Evolutionary conservation across 2,329 filamentous ascomycete species (phyloP), one percentile per base, ranked within the genome.

Genomic region (Bimuria novae-zelandiae): DNA sequence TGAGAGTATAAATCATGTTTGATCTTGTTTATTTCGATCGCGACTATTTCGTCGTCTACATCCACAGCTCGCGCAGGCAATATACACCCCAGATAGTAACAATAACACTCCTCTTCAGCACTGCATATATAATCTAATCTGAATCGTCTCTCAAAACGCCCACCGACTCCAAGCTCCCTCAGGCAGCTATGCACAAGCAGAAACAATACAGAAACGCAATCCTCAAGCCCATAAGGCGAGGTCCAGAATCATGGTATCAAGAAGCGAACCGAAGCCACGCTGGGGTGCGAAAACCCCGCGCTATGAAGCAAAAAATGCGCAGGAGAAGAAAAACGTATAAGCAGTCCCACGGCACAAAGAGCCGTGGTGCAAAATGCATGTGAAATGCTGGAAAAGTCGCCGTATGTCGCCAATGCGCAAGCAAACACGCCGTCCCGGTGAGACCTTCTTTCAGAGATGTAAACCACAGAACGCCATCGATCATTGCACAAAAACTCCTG

Each of bases 191-290:
- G 47, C 37, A 14, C 5, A 50, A 46, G 27, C 6, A 51, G 16
- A 36, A 51, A 16, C 1, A n/a, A 32, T 22, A 32, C n/a, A n/a
- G n/a, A n/a, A n/a, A n/a, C n/a, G n/a, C n/a, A 47, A 46, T 7
- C 49, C 42, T 52, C 49, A 14, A 52, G 42, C 36, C 27, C 49
- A 19, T n/a, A 7, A 25, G 10, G 4, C 23, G 51, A 53, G 51
- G 44, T 23, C 8, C n/a, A 44, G 32, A 42, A 43, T n/a, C n/a
- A 48, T 35, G 41, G 39, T 40, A 49, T 30, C 32, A 19, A 49
- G 42, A 29, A 44, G 44, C 35, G 29, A 49, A 39, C n/a, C 30
- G 29, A 47, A 52, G 29, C 36, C 11, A 14, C 3, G 19, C 36
- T 6, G 33, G 12, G n/a, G 7, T 27, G 25, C 46, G n/a, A n/a